Conservation (phyloP, 2,329 filamentous ascomycete genomes). For the Cryphonectria nitschkei region DNA sequence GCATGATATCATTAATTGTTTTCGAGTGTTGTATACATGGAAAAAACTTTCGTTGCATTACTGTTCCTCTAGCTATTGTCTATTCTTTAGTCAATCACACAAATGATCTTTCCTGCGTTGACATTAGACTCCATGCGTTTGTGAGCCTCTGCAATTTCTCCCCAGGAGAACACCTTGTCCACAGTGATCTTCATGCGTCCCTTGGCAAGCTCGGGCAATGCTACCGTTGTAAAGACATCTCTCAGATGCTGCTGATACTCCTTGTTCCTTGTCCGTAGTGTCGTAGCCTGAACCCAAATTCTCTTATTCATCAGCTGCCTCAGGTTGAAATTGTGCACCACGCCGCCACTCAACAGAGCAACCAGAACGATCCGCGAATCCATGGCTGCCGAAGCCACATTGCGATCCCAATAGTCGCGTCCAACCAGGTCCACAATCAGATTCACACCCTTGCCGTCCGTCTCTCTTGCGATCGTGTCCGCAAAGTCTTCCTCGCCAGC, state of each 20-base stretch:
- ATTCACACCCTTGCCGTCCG: conserved; percentile 19
- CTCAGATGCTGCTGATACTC: conserved; percentile 4
- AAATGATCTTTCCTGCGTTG: conserved; percentile 3
- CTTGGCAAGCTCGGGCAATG: background rate
- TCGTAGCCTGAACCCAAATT: background rate
- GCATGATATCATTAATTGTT: background rate
- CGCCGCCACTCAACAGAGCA: conserved; percentile 1
- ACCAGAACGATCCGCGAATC: background rate
- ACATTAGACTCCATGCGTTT: background rate
- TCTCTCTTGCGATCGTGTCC: conserved; percentile 11
- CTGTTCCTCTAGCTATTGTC: background rate
- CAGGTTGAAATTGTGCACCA: background rate
- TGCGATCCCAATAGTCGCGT: conserved; percentile 14
- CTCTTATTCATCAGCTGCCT: conserved; percentile 1
- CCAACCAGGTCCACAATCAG: conserved; percentile 24
- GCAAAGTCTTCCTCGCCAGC: background rate
- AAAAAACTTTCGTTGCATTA: background rate
- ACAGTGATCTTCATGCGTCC: background rate
- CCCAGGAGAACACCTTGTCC: background rate
- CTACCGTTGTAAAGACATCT: background rate
- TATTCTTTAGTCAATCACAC: background rate
- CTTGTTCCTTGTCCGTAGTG: background rate
- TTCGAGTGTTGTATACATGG: background rate
- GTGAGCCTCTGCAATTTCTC: background rate
- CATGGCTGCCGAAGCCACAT: conserved; percentile 13